These are phyloP conservation scores for Tetrapisispora namnaoensis DNA, from an alignment of 805 yeast species.

Conservation along the genomic window DNA sequence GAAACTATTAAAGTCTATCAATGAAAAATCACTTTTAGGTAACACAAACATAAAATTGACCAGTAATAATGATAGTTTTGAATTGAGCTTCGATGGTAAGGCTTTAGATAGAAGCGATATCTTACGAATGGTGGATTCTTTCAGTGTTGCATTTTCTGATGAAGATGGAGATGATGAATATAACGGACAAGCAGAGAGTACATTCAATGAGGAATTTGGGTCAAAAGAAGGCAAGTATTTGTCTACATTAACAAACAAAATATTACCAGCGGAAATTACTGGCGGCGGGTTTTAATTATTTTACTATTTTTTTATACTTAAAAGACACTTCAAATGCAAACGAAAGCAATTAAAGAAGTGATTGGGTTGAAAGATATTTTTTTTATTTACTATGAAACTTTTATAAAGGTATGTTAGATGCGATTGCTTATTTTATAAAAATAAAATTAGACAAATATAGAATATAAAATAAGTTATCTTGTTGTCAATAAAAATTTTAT, in stretches of 20 bases:
- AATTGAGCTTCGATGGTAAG: constrained; percentile 37
- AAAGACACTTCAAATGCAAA: neutral
- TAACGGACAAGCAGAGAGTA: constrained; percentile 1
- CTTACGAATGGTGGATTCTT: constrained; percentile 33
- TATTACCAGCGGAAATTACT: constrained; percentile 13
- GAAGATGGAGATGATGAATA: constrained; percentile 12
- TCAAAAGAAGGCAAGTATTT: neutral
- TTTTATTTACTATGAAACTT: neutral
- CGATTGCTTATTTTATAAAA: too few relatives aligned
- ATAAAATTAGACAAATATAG: neutral
- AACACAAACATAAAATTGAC: neutral
- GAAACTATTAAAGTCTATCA: neutral
- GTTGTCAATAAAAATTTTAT: neutral
- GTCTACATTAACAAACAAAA: constrained; percentile 5
- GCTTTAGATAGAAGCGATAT: constrained; percentile 36
- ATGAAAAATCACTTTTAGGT: neutral
- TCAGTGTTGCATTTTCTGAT: constrained; percentile 29
- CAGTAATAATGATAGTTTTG: constrained; percentile 26
- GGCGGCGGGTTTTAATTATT: neutral
- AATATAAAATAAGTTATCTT: neutral
- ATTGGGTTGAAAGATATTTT: neutral
- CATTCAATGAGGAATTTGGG: constrained; percentile 1
- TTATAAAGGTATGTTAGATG: neutral
- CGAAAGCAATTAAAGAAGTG: neutral
- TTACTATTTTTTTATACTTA: neutral